These are phyloP conservation scores for Avena insularis DNA, from an alignment of 176 grass and related monocot species.

Conservation along the genomic window DNA sequence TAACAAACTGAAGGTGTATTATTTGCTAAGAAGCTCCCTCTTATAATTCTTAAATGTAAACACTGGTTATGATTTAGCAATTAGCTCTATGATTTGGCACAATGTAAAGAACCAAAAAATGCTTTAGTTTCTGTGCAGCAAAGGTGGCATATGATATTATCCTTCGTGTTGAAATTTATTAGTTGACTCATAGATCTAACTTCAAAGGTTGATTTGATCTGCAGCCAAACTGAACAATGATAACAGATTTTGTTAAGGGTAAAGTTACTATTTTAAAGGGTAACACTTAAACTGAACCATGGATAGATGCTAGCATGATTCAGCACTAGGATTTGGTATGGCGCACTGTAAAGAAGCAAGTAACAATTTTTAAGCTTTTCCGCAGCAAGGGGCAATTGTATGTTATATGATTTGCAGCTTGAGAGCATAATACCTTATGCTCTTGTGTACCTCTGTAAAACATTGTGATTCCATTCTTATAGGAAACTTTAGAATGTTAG, in stretches of 20 bases:
- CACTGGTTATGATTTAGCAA: neutral
- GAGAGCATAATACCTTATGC: neutral
- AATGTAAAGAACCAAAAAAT: neutral
- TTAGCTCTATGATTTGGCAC: neutral
- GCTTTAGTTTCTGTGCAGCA: neutral
- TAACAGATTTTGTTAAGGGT: neutral
- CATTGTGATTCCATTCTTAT: neutral
- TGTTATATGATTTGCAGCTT: slow-evolving; percentile 6
- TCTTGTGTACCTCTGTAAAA: neutral
- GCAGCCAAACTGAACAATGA: neutral
- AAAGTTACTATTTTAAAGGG: neutral
- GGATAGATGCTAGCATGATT: neutral
- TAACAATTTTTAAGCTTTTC: neutral
- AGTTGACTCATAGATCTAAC: neutral
- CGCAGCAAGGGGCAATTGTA: neutral
- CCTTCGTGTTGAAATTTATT: neutral
- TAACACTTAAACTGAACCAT: neutral
- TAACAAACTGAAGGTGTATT: neutral
- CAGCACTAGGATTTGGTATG: neutral
- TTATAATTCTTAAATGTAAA: neutral
- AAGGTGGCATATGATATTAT: neutral
- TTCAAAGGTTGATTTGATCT: neutral
- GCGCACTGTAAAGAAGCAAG: slow-evolving; percentile 1
- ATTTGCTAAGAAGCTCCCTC: neutral
- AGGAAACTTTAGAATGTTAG: neutral